Percentiles rank a stretch among this genome's conserved stretches.
These are phyloP conservation scores for Diaporthe amygdali DNA, from an alignment of 2,329 filamentous ascomycete genomes.

Conservation along the genomic window DNA sequence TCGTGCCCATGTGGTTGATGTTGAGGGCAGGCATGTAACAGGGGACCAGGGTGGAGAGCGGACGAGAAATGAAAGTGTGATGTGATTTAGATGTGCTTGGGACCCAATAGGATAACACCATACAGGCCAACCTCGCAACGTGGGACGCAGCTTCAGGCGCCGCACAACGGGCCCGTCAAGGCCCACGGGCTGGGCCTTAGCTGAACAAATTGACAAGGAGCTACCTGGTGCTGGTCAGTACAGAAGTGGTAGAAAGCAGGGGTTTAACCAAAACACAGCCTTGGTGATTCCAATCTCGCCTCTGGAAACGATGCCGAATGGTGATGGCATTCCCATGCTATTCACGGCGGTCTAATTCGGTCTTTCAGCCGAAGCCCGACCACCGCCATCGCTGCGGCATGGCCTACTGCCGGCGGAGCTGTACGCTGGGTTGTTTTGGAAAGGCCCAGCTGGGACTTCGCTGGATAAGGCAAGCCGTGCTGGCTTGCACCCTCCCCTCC, in stretches of 20 bases:
- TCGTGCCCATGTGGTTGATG: not conserved
- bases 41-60: not conserved
- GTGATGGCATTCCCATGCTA: not conserved
- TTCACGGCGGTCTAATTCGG: not conserved
- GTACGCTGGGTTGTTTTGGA: not conserved
- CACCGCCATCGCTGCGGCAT: not conserved
- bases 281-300: not conserved
- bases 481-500: not conserved
- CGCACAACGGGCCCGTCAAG: not conserved
- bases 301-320: not conserved
- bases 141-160: not conserved
- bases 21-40: not conserved
- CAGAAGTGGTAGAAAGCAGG: not conserved
- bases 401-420: conserved; percentile 19
- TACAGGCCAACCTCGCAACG: not conserved
- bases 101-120: not conserved
- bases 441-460: not conserved
- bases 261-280: not conserved
- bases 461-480: not conserved
- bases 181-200: not conserved
- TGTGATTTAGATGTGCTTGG: not conserved
- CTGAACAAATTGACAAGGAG: conserved; percentile 12
- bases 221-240: not conserved
- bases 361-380: not conserved
- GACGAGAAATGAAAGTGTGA: no score